These are phyloP conservation scores for Xylariaceae sp. DNA, from an alignment of 2,329 filamentous ascomycete species.

Conservation along the genomic window DNA sequence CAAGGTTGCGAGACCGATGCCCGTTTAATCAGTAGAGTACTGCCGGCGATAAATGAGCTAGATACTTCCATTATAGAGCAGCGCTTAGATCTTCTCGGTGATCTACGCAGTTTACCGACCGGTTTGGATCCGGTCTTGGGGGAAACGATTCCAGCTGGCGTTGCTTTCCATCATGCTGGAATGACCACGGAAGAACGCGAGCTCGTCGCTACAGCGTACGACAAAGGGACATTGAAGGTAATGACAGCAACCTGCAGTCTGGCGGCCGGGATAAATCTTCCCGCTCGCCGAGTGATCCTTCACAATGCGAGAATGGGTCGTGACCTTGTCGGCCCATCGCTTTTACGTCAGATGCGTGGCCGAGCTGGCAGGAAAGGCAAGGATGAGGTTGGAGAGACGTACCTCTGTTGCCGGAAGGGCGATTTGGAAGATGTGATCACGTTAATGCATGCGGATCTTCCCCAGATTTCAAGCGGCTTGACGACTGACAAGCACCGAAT, in stretches of 20 bases:
- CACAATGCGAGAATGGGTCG: slow-evolving; percentile 73
- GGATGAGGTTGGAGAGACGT: slow-evolving; percentile 73
- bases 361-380: slow-evolving; percentile 75
- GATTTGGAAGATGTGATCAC: slow-evolving; percentile 68
- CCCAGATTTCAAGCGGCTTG: slow-evolving; percentile 65
- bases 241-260: slow-evolving; percentile 75
- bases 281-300: slow-evolving; percentile 67
- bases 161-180: slow-evolving; percentile 70
- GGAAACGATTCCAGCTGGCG: slow-evolving; percentile 61
- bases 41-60: slow-evolving; percentile 50
- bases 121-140: slow-evolving; percentile 64
- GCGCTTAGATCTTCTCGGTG: slow-evolving; percentile 60
- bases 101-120: slow-evolving; percentile 61
- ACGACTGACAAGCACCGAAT: slow-evolving; percentile 64
- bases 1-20: slow-evolving; percentile 65
- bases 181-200: slow-evolving; percentile 74
- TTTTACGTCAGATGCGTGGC: slow-evolving; percentile 78
- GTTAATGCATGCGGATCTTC: slow-evolving; percentile 68
- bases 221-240: slow-evolving; percentile 62
- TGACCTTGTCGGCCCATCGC: slow-evolving; percentile 71
- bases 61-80: slow-evolving; percentile 49
- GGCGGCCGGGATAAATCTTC: slow-evolving; percentile 76
- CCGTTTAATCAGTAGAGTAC: slow-evolving; percentile 61
- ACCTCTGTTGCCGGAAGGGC: slow-evolving; percentile 64
- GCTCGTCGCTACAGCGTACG: slow-evolving; percentile 66